These are phyloP conservation scores for Trichoderma sp. DNA, from an alignment of 2,329 filamentous ascomycete genomes.

Conservation along the genomic window DNA sequence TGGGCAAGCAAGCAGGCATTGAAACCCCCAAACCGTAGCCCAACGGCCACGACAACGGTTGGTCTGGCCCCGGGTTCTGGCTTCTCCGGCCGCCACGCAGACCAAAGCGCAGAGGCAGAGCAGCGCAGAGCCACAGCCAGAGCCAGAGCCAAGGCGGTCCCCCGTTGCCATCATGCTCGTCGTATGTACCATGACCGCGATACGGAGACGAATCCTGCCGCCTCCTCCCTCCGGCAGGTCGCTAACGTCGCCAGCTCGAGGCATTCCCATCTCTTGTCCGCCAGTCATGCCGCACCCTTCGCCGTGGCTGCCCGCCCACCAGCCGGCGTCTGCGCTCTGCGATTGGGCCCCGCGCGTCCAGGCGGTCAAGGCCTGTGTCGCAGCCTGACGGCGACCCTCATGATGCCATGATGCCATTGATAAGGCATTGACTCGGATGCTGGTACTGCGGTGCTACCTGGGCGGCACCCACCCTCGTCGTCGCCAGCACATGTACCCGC, in stretches of 20 bases:
- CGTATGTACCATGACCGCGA: conserved; percentile 4
- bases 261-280: neutral
- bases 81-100: too few species aligned
- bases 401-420: conserved; percentile 1
- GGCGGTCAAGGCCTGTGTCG: conserved; percentile 24
- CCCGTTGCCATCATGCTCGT: neutral
- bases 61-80: too few species aligned
- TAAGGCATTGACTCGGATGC: conserved; percentile 1
- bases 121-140: too few species aligned
- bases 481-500: neutral
- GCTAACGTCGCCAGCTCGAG: conserved; percentile 6
- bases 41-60: neutral
- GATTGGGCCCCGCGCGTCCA: conserved; percentile 11
- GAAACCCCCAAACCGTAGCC: neutral
- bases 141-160: too few species aligned
- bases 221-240: conserved; percentile 16
- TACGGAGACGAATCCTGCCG: conserved; percentile 8
- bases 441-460: conserved; percentile 11
- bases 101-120: too few species aligned
- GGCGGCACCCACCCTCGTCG: neutral
- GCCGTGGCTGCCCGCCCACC: conserved; percentile 22
- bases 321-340: conserved; percentile 13
- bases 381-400: conserved; percentile 15
- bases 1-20: neutral
- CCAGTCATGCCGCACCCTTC: neutral